phyloP scores from a whole-genome alignment of 2,329 filamentous ascomycete species.

The Pseudocercospora cruenta region DNA sequence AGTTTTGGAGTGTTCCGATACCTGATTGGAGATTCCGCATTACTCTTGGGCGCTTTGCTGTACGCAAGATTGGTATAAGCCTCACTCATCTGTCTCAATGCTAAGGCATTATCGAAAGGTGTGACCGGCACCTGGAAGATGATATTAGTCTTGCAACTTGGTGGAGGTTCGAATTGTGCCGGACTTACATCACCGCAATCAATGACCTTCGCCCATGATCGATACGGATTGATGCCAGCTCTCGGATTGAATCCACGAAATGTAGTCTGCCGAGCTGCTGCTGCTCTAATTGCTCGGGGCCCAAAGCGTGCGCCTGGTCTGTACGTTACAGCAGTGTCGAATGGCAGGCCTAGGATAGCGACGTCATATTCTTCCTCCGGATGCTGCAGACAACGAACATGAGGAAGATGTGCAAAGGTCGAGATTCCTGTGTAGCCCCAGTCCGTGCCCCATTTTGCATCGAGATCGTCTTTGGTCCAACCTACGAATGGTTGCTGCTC shows the following conservation, averaged over 20 bases:
- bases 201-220: slow-evolving; percentile 73
- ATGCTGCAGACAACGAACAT: slow-evolving; percentile 53
- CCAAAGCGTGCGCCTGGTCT: slow-evolving; percentile 82
- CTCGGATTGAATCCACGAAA: slow-evolving; percentile 83
- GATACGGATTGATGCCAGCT: slow-evolving; percentile 81
- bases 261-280: slow-evolving; percentile 77
- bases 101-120: slow-evolving; percentile 82
- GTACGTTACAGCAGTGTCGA: slow-evolving; percentile 70
- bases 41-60: slow-evolving; percentile 42
- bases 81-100: slow-evolving; percentile 80
- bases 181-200: slow-evolving; percentile 81
- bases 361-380: slow-evolving; percentile 64
- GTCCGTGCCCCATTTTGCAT: slow-evolving; percentile 37
- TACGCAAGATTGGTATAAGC: slow-evolving; percentile 72
- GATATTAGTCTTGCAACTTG: neutral
- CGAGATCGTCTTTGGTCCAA: slow-evolving; percentile 34
- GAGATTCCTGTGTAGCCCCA: slow-evolving; percentile 42
- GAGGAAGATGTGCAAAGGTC: slow-evolving; percentile 51
- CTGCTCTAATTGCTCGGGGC: slow-evolving; percentile 64
- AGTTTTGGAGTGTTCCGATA: slow-evolving; percentile 53
- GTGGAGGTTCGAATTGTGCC: neutral
- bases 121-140: slow-evolving; percentile 61
- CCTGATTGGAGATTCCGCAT: slow-evolving; percentile 41
- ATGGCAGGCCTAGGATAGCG: slow-evolving; percentile 82
- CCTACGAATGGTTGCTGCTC: slow-evolving; percentile 30